These are phyloP conservation scores for Rhodotorula kratochvilovae DNA, from an alignment of 768 basidiomycete species.

Conservation along the genomic window DNA sequence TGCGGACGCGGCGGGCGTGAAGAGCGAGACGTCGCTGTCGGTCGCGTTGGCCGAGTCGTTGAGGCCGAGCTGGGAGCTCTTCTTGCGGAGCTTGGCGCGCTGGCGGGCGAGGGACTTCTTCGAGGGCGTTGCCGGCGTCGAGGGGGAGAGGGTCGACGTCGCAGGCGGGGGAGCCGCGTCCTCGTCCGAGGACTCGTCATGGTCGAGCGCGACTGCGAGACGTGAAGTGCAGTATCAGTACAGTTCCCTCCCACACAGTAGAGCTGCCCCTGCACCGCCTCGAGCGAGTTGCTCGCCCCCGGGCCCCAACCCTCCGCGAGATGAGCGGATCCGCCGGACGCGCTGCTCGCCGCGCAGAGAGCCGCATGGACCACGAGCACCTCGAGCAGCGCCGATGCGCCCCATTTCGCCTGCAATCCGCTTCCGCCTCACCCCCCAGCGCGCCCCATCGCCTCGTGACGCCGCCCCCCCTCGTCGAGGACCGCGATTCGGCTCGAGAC, in stretches of 20 bases:
- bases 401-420: no score
- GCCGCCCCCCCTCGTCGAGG: neutral
- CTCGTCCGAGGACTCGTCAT: conserved; percentile 14
- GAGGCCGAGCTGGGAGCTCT: conserved; percentile 15
- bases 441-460: neutral
- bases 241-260: no score
- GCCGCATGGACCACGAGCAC: no score
- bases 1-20: conserved; percentile 1
- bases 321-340: no score
- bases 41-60: neutral
- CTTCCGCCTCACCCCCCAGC: no score
- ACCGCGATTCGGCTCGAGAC: neutral
- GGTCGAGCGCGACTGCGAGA: conserved; percentile 17
- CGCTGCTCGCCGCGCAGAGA: no score
- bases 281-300: no score
- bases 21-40: conserved; percentile 22
- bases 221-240: neutral
- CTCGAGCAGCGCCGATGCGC: no score
- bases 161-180: conserved; percentile 6
- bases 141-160: conserved; percentile 1
- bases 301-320: no score
- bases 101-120: conserved; percentile 34
- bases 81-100: conserved; percentile 31
- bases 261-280: no score
- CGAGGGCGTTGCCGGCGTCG: conserved; percentile 13